Conservation (phyloP, 371 early-diverging fungal genomes). For the Rhizomucor miehei region DNA sequence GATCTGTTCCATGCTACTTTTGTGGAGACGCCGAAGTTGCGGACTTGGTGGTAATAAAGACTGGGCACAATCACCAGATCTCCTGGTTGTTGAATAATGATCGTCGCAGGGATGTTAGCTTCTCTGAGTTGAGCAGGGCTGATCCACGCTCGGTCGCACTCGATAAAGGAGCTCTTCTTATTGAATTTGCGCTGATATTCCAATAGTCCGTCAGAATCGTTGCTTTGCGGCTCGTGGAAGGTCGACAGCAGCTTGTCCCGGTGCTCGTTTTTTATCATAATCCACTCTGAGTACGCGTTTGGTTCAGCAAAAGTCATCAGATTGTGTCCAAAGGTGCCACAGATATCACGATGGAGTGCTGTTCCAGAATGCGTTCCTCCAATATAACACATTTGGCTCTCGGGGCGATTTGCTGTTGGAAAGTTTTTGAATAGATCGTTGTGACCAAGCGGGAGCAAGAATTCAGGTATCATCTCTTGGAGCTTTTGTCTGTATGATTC, state of each 20-base stretch:
- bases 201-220: not conserved
- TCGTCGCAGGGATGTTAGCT: slow-evolving; percentile 12
- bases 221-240: slow-evolving; percentile 5
- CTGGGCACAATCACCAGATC: slow-evolving; percentile 42
- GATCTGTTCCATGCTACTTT: slow-evolving; percentile 43
- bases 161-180: slow-evolving; percentile 24
- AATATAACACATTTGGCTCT: slow-evolving; percentile 38
- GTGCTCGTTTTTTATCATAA: slow-evolving; percentile 17
- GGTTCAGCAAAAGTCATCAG: slow-evolving; percentile 24
- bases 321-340: slow-evolving; percentile 41
- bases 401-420: slow-evolving; percentile 23
- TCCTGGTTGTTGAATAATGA: slow-evolving; percentile 28
- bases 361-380: slow-evolving; percentile 31
- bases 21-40: slow-evolving; percentile 26
- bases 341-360: slow-evolving; percentile 34
- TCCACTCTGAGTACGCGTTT: slow-evolving; percentile 31
- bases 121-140: not conserved
- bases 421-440: slow-evolving; percentile 22
- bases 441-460: slow-evolving; percentile 20
- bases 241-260: slow-evolving; percentile 12
- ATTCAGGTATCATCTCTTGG: slow-evolving; percentile 18
- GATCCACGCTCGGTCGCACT: slow-evolving; percentile 40
- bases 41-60: slow-evolving; percentile 39
- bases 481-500: slow-evolving; percentile 10
- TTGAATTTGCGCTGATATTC: not conserved